Evolutionary conservation across 768 basidiomycete genomes (phyloP).

Genomic region (Rhodotorula babjevae): DNA sequence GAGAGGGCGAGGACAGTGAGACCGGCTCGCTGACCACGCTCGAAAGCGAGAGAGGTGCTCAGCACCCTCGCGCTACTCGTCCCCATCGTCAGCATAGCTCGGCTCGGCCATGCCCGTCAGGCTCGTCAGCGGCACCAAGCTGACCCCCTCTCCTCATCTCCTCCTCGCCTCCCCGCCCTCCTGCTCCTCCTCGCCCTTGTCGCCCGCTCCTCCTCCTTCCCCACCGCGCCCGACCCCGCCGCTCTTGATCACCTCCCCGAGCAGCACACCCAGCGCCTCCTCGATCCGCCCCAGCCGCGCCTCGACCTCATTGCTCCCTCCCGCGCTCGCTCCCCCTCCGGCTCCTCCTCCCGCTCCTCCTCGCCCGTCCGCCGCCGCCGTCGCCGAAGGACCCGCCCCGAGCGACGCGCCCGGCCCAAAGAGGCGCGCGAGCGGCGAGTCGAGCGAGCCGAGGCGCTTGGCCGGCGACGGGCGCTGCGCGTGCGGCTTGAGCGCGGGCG

Average conservation of each 20-base stretch:
- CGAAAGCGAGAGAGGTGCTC: not conserved
- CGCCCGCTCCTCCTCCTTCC: not conserved
- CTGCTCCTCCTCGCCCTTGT: not conserved
- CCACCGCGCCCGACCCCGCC: not conserved
- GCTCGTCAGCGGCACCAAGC: conserved; percentile 12
- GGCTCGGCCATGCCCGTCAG: conserved; percentile 13
- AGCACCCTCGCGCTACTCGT: not conserved
- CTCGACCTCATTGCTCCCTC: not conserved
- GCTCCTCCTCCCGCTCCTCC: not conserved
- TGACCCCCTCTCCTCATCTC: too few relatives aligned
- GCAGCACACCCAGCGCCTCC: conserved; percentile 23
- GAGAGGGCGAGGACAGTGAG: not conserved
- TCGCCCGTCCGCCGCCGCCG: not conserved
- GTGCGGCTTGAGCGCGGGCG: not conserved
- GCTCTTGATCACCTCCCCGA: conserved; percentile 27
- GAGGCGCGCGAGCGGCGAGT: conserved; percentile 11
- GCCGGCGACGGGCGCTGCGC: too few relatives aligned
- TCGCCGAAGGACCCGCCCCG: too few relatives aligned
- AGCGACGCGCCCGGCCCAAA: not conserved
- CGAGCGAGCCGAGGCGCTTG: not conserved
- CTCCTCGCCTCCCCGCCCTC: not conserved
- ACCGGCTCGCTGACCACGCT: too few relatives aligned
- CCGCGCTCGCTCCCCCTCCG: too few relatives aligned
- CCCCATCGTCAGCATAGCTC: not conserved
- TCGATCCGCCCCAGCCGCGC: conserved; percentile 25